These are phyloP conservation scores for Dendrocalamus latiflorus DNA, from an alignment of 202 grass and related monocot genomes.

Conservation along the genomic window DNA sequence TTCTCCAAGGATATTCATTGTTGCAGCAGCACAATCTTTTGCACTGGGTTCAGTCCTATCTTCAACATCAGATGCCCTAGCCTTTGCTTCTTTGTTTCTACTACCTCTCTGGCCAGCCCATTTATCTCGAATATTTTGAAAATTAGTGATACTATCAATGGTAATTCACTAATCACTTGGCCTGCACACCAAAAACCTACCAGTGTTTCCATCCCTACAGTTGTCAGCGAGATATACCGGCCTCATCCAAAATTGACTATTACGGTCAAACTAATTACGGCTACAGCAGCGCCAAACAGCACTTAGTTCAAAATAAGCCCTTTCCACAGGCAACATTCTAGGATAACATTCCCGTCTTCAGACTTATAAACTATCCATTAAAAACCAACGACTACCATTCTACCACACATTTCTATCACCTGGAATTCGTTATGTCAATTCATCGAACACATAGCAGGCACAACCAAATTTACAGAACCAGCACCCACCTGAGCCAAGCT, in stretches of 20 bases:
- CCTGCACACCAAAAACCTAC: neutral
- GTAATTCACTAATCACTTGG: neutral
- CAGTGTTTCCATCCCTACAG: neutral
- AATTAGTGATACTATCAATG: constrained; percentile 14
- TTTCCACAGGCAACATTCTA: neutral
- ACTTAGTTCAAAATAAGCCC: neutral
- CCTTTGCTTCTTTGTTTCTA: constrained; percentile 53
- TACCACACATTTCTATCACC: neutral
- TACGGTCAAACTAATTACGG: neutral
- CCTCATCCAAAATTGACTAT: neutral
- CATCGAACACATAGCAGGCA: constrained; percentile 12
- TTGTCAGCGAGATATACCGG: neutral
- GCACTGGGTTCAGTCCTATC: constrained; percentile 55
- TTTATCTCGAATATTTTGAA: constrained; percentile 54
- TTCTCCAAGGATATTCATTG: no score
- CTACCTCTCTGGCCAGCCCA: constrained; percentile 66
- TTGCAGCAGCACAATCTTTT: no score
- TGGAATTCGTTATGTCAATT: constrained; percentile 1
- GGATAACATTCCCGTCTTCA: neutral
- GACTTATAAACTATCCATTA: neutral
- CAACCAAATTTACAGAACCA: neutral
- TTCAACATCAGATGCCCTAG: constrained; percentile 53
- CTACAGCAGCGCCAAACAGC: neutral
- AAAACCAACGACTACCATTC: neutral
- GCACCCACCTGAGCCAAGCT: constrained; percentile 63